Conservation (phyloP, 805 yeast species). For the Starmerella bombicola region DNA sequence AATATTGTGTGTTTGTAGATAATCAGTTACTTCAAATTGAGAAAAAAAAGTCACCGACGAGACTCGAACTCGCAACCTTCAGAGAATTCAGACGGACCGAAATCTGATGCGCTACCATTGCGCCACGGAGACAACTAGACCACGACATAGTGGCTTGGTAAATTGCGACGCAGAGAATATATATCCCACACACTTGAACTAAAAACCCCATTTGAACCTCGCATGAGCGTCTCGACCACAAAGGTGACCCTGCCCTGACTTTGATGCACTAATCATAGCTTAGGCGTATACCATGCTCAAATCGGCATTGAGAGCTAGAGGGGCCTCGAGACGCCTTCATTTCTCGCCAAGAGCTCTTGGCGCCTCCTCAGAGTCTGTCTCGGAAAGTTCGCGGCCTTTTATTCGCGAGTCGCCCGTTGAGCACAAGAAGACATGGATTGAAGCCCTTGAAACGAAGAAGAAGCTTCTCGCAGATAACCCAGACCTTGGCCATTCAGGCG, state of each 20-base stretch:
- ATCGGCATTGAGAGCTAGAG: not conserved
- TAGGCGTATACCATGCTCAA: not conserved
- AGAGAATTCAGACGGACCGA: slow-evolving; percentile 19
- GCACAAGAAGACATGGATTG: slow-evolving; percentile 66
- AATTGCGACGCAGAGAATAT: too few species aligned
- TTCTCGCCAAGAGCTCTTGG: not conserved
- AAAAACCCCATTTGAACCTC: too few species aligned
- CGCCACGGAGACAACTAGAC: slow-evolving; percentile 20
- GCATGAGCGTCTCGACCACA: too few species aligned
- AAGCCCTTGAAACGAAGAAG: slow-evolving; percentile 63
- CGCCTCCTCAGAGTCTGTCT: not conserved
- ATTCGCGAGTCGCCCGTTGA: slow-evolving; percentile 30
- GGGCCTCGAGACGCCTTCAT: not conserved
- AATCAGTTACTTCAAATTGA: not conserved
- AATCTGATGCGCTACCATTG: slow-evolving; percentile 25
- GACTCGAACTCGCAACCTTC: slow-evolving; percentile 25
- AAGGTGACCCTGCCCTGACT: too few species aligned
- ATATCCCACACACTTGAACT: too few species aligned
- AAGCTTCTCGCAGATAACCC: slow-evolving; percentile 55
- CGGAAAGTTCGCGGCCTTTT: slow-evolving; percentile 1
- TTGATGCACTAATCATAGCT: too few species aligned
- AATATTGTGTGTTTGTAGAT: not conserved
- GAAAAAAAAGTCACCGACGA: slow-evolving; percentile 20
- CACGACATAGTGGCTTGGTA: slow-evolving; percentile 2
- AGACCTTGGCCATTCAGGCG: slow-evolving; percentile 18